These are phyloP conservation scores for Fusarium gaditjirri DNA, from an alignment of 2,329 filamentous ascomycete species.

Conservation along the genomic window DNA sequence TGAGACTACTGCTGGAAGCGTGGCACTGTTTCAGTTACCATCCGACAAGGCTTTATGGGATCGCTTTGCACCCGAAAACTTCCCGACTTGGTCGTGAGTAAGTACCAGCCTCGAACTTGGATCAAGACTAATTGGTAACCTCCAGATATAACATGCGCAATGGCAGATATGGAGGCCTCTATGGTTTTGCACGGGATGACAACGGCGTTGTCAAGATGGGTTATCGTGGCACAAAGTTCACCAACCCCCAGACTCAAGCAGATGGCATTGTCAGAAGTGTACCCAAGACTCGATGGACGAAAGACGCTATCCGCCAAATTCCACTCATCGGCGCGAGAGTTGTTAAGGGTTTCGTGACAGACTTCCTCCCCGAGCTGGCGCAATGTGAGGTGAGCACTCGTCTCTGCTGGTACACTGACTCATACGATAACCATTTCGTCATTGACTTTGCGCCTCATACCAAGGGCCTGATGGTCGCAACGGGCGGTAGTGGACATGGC, in stretches of 20 bases:
- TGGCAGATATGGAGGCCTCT: conserved; percentile 51
- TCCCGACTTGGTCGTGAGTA: neutral
- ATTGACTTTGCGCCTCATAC: conserved; percentile 58
- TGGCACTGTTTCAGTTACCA: neutral
- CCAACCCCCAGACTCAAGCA: conserved; percentile 53
- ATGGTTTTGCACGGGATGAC: conserved; percentile 59
- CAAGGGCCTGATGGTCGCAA: conserved; percentile 69
- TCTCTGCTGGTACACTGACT: conserved; percentile 49
- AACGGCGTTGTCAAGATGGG: conserved; percentile 60
- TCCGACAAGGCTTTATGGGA: neutral
- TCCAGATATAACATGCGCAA: neutral
- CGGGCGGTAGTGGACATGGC: conserved; percentile 69
- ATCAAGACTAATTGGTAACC: neutral
- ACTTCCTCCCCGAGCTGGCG: conserved; percentile 56
- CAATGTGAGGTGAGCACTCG: conserved; percentile 47
- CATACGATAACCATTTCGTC: conserved; percentile 49
- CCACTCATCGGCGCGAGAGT: conserved; percentile 43
- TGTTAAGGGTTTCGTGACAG: conserved; percentile 49
- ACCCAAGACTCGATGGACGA: conserved; percentile 53
- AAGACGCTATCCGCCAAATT: conserved; percentile 38
- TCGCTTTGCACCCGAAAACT: neutral
- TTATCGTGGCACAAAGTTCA: conserved; percentile 62
- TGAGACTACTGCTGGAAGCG: neutral
- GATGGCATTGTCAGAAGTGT: conserved; percentile 53
- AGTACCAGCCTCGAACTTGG: too few relatives aligned